Conservation (phyloP, 345 rosid species). For the Eucalyptus brandiana region DNA sequence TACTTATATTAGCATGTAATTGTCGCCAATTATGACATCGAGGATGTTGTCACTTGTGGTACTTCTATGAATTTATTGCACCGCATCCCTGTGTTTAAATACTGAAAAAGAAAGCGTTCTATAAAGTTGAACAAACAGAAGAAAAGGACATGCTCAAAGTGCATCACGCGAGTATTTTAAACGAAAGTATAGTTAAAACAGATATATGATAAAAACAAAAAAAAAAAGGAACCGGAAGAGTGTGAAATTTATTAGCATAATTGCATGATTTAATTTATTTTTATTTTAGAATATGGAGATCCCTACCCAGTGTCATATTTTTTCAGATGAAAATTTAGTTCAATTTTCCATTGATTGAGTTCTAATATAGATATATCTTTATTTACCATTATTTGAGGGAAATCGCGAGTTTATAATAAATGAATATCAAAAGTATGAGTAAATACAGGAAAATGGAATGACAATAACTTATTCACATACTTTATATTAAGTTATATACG, state of each 20-base stretch:
- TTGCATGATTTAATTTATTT: not conserved
- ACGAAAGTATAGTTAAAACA: not conserved
- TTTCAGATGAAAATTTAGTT: not conserved
- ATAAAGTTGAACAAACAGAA: not conserved
- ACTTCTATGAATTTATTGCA: not conserved
- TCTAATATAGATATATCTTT: no score
- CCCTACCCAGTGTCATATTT: not conserved
- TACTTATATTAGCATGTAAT: not conserved
- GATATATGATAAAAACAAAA: not conserved
- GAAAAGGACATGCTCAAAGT: not conserved
- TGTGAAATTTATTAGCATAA: not conserved
- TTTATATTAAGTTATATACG: not conserved
- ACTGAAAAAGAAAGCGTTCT: not conserved
- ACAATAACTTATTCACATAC: not conserved
- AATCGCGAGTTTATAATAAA: no score
- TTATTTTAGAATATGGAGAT: not conserved
- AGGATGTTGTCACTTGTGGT: not conserved
- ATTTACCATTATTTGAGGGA: no score
- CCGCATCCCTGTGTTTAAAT: not conserved
- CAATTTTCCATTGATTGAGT: not conserved
- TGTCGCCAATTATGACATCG: not conserved
- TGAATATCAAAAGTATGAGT: no score
- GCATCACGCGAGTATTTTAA: not conserved
- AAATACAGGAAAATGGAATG: no score
- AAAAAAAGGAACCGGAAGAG: not conserved